Evolutionary conservation across 2,329 filamentous ascomycete species (phyloP).

Genomic region (Arthrobotrys musiformis): DNA sequence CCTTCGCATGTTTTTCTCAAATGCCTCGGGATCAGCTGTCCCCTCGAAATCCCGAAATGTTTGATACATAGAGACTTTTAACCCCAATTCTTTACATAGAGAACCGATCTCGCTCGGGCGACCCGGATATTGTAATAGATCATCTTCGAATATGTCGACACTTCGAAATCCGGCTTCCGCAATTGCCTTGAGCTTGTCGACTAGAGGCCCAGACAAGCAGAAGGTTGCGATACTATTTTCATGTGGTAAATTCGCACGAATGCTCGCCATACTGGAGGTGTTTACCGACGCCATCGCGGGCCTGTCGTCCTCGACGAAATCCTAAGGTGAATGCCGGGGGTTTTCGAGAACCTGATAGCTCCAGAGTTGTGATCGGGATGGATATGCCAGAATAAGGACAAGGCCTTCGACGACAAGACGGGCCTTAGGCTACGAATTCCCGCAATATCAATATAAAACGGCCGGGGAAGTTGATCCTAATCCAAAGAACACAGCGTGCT

Average conservation of each 20-base stretch:
- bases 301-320: slow-evolving; percentile 42
- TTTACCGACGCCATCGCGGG: slow-evolving; percentile 52
- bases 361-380: slow-evolving; percentile 25
- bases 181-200: slow-evolving; percentile 56
- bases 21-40: slow-evolving; percentile 54
- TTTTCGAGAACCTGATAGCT: slow-evolving; percentile 40
- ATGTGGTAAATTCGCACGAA: slow-evolving; percentile 52
- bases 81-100: slow-evolving; percentile 56
- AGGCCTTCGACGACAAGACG: slow-evolving; percentile 39
- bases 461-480: slow-evolving; percentile 28
- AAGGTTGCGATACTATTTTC: slow-evolving; percentile 56
- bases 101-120: slow-evolving; percentile 53
- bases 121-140: slow-evolving; percentile 55
- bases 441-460: slow-evolving; percentile 32
- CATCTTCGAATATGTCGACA: slow-evolving; percentile 57
- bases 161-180: slow-evolving; percentile 56
- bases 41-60: slow-evolving; percentile 57
- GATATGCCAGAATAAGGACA: slow-evolving; percentile 30
- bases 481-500: slow-evolving; percentile 24
- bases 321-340: slow-evolving; percentile 31
- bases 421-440: slow-evolving; percentile 43
- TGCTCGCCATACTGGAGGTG: slow-evolving; percentile 40
- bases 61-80: slow-evolving; percentile 57
- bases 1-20: slow-evolving; percentile 56
- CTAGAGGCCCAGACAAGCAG: slow-evolving; percentile 53